These are phyloP conservation scores for Buddleja alternifolia DNA, from an alignment of 257 asterid genomes.

Conservation along the genomic window DNA sequence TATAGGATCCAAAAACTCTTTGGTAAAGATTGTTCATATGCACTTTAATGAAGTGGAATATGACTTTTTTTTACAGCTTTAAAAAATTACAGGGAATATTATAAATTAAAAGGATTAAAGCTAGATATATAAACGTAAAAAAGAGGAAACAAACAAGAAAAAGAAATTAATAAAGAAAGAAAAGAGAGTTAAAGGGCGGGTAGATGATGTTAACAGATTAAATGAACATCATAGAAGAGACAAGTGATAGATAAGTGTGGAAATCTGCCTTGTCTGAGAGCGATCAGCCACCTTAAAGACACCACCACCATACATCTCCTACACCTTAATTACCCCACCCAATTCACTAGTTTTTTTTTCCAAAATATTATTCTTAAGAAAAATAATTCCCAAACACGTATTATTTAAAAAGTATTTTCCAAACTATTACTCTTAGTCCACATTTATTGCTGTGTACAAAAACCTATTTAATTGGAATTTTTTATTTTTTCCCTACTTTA, in stretches of 20 bases:
- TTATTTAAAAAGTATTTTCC: too few relatives aligned
- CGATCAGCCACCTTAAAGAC: neutral
- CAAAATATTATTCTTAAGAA: too few relatives aligned
- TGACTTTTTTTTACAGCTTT: constrained; percentile 43
- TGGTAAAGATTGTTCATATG: constrained; percentile 46
- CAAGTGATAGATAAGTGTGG: constrained; percentile 42
- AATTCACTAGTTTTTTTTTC: neutral
- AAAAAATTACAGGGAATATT: constrained; percentile 38
- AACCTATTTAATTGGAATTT: too few relatives aligned
- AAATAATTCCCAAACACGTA: too few relatives aligned
- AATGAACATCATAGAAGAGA: constrained; percentile 30
- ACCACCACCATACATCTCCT: neutral
- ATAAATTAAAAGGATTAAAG: constrained; percentile 51
- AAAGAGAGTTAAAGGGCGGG: constrained; percentile 36
- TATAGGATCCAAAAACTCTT: constrained; percentile 40
- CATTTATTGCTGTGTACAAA: too few relatives aligned
- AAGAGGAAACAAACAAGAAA: constrained; percentile 49
- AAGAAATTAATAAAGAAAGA: constrained; percentile 27
- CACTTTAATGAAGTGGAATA: constrained; percentile 45
- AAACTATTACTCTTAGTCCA: too few relatives aligned
- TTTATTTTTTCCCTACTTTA: too few relatives aligned
- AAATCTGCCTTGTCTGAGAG: constrained; percentile 32
- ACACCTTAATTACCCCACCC: constrained; percentile 16
- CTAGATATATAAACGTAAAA: constrained; percentile 35
- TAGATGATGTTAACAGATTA: constrained; percentile 17